Evolutionary conservation across 108 stramenopile genomes (phyloP).

Genomic region (Nannochloropsis granulata): DNA sequence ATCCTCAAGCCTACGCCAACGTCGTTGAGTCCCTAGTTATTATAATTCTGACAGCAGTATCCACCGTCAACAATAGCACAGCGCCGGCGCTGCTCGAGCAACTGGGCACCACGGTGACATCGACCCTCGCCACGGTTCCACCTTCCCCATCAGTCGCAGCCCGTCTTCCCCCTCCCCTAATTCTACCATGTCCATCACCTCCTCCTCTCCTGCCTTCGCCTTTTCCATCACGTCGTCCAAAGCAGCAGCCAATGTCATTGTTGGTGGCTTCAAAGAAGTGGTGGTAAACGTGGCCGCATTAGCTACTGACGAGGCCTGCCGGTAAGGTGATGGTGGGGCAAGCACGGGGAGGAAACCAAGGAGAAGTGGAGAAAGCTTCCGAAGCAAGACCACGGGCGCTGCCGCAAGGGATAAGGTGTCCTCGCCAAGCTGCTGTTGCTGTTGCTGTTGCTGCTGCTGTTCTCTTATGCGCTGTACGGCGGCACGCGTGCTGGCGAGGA

Average conservation of each 20-base stretch:
- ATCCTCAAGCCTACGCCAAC: background rate
- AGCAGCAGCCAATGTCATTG: too few species aligned
- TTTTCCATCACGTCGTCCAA: too few species aligned
- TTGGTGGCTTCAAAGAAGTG: background rate
- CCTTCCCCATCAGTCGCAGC: background rate
- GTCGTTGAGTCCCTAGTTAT: background rate
- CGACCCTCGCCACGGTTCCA: background rate
- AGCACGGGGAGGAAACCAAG: background rate
- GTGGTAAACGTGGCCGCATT: background rate
- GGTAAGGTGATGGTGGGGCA: background rate
- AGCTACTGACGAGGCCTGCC: too few species aligned
- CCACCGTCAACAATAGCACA: background rate
- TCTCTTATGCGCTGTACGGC: too few species aligned
- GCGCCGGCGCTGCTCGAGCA: background rate
- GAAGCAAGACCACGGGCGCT: background rate
- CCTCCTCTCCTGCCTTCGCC: background rate
- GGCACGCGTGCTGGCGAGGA: too few species aligned
- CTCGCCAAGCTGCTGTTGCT: too few species aligned
- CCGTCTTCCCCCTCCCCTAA: background rate
- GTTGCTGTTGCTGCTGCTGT: too few species aligned
- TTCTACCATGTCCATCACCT: background rate
- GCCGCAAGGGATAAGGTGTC: too few species aligned
- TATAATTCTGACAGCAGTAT: background rate
- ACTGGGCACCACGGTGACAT: background rate
- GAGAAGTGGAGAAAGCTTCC: background rate